Evolutionary conservation across 1,284 basidiomycete genomes (phyloP), one percentile per base, ranked within the genome.

Genomic region (Volvariella volvacea): DNA sequence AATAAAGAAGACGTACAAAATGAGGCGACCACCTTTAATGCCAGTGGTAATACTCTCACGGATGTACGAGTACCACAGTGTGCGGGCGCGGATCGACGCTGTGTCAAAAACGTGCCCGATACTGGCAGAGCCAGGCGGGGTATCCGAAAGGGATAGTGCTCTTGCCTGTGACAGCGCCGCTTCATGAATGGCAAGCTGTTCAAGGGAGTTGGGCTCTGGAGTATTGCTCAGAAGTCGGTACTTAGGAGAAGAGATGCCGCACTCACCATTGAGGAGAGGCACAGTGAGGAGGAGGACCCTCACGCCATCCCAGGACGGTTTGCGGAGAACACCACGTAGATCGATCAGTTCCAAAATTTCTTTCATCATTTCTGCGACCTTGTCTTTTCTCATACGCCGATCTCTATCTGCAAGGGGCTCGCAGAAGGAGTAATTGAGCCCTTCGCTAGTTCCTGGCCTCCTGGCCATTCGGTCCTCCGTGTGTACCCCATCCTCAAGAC

Each of bases 1-100:
- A 6, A 28, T 6, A 31, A 19, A 39, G 40, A 22, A 41, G 22
- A 58, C 86, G 54, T 65, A 87, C 86, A 89, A 60, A 42, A 83
- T 66, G 38, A 93, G 70, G 30, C 86, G 80, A 7, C 87, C 84
- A 22, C 92, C 91, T 46, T 80, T 74, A 45, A 93, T 71, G 16
- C 83, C 91, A 14, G 78, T 85, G 0, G 79, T 80, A 21, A 92
- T 74, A 30, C 88, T 81, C 62, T 94, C 91, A 49, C 89, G 80
- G 6, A 87, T 78, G 52, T 90, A 78, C 2, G 84, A 79, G 53
- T 86, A 92, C 88, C 88, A 93, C 57, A 90, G 92, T 39, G 92
- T 74, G 21, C 89, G 73, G 1, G 87, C 78, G 17, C 86, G 78
- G 20, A 86, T 69, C 30, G 79, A 63, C 6, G 73, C 69, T 48